A percentile compares a stretch with the other conserved stretches of the same genome.
Conservation (phyloP, 305 asterid genomes). For the Ilex paraguariensis region DNA sequence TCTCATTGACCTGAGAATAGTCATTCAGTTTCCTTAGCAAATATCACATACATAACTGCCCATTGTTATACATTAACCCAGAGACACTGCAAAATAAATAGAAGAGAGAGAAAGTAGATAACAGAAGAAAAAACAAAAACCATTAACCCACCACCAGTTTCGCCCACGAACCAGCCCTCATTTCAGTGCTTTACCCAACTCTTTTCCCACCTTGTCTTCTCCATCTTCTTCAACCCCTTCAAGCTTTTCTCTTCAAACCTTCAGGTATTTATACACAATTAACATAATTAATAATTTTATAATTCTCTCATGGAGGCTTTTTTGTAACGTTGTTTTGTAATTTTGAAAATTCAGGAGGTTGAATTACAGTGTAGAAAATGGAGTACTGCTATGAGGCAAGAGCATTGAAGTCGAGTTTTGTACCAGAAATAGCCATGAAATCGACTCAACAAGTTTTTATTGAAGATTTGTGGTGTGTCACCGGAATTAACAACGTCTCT, state of each 20-base stretch:
- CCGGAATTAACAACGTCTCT: constrained; percentile 46
- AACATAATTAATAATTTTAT: background rate
- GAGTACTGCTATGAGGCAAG: constrained; percentile 72
- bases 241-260: background rate
- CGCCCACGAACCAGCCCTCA: constrained; percentile 64
- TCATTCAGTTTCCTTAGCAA: too few species aligned
- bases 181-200: constrained; percentile 43
- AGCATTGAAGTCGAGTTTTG: constrained; percentile 85
- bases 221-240: constrained; percentile 2
- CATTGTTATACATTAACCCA: too few species aligned
- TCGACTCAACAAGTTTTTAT: constrained; percentile 38
- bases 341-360: background rate
- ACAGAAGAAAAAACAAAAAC: constrained; percentile 19
- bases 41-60: too few species aligned
- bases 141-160: constrained; percentile 66
- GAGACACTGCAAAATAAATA: background rate
- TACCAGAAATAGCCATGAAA: constrained; percentile 51
- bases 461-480: constrained; percentile 70
- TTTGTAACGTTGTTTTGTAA: background rate
- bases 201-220: constrained; percentile 13
- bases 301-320: background rate
- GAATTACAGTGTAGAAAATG: constrained; percentile 30
- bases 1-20: background rate
- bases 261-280: constrained; percentile 18
- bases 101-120: constrained; percentile 3